Conservation (phyloP, 2,329 filamentous ascomycete species). For the Nigrospora oryzae region DNA sequence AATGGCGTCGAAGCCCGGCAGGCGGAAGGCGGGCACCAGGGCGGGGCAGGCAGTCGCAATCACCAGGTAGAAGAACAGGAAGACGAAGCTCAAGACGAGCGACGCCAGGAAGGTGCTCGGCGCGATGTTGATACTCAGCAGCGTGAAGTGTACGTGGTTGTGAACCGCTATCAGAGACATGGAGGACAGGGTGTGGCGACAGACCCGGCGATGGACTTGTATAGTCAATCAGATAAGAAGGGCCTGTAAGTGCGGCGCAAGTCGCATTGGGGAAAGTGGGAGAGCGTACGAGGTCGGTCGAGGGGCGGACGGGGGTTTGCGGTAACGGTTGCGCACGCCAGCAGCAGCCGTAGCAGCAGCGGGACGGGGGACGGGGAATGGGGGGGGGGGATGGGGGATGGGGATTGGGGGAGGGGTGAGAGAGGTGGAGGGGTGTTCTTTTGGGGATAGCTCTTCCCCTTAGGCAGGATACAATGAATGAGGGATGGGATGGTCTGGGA, state of each 20-base stretch:
- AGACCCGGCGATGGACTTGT: constrained; percentile 4
- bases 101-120: constrained; percentile 49
- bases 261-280: not conserved
- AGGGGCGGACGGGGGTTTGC: too few species aligned
- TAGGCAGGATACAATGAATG: too few species aligned
- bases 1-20: not conserved
- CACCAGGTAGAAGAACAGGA: constrained; percentile 39
- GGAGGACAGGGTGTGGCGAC: constrained; percentile 34
- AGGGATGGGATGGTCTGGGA: too few species aligned
- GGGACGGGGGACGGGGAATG: too few species aligned
- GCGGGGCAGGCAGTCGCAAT: constrained; percentile 22
- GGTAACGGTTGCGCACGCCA: too few species aligned
- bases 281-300: too few species aligned
- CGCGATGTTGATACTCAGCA: constrained; percentile 50
- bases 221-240: constrained; percentile 3
- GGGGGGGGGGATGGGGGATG: too few species aligned
- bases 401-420: too few species aligned
- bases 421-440: too few species aligned
- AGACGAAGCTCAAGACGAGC: constrained; percentile 39
- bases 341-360: too few species aligned
- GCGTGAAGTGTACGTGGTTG: constrained; percentile 44
- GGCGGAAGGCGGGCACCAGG: not conserved
- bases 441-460: too few species aligned
- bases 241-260: not conserved
- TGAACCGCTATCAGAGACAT: constrained; percentile 49